Conservation (phyloP, 2,329 filamentous ascomycete species). For the Colletotrichum godetiae region DNA sequence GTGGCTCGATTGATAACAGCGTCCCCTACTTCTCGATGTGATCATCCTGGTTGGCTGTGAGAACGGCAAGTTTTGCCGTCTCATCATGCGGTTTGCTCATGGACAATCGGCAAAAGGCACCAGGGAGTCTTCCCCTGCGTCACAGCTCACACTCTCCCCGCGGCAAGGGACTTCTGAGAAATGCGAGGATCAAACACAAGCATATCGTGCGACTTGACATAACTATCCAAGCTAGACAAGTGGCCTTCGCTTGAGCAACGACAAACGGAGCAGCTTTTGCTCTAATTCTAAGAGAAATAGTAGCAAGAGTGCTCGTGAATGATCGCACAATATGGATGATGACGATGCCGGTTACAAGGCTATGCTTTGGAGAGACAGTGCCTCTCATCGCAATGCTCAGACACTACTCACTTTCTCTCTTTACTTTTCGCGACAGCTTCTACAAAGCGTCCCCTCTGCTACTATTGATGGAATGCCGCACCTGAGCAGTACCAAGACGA, state of each 20-base stretch:
- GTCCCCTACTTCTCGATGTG: not conserved
- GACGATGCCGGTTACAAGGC: not conserved
- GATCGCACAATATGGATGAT: not conserved
- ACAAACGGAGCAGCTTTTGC: not conserved
- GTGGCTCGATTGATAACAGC: constrained; percentile 6
- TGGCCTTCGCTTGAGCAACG: not conserved
- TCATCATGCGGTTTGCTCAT: not conserved
- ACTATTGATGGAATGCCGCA: not conserved
- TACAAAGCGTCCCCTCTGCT: not conserved
- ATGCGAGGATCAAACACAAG: not conserved
- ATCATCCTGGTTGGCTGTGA: not conserved
- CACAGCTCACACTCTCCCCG: not conserved
- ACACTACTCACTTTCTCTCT: not conserved
- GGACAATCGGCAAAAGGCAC: not conserved
- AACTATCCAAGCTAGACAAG: not conserved
- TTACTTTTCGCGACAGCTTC: not conserved
- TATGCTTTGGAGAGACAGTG: not conserved
- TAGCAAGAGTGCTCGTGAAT: not conserved
- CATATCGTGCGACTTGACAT: not conserved
- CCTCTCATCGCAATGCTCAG: not conserved
- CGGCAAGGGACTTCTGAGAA: not conserved
- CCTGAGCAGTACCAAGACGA: no score
- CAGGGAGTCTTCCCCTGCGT: not conserved
- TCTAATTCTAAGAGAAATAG: not conserved
- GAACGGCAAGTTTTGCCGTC: not conserved